Conservation (phyloP, 208 protist species). For the Crithidia thermophila region DNA sequence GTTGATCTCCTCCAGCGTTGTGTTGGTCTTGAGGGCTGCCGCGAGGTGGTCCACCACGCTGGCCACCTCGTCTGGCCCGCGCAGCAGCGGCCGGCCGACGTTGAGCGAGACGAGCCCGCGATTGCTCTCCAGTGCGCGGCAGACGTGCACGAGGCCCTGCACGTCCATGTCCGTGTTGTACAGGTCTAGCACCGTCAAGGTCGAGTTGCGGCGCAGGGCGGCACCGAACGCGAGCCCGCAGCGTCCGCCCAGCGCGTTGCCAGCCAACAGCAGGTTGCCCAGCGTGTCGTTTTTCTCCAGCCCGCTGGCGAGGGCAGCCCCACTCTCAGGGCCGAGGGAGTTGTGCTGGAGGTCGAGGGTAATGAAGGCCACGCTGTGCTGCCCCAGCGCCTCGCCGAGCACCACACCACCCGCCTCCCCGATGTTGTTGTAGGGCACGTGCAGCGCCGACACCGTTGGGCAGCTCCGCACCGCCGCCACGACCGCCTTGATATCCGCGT, state of each 20-base stretch:
- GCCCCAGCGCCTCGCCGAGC: constrained; percentile 48
- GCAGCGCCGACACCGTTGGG: constrained; percentile 37
- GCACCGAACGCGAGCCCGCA: constrained; percentile 41
- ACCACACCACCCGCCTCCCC: constrained; percentile 37
- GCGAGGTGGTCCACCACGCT: constrained; percentile 74
- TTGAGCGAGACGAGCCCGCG: constrained; percentile 52
- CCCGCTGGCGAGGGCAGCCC: constrained; percentile 39
- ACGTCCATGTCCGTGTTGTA: constrained; percentile 57
- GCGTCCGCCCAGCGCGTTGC: constrained; percentile 58
- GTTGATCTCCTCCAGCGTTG: constrained; percentile 44
- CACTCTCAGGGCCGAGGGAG: constrained; percentile 47
- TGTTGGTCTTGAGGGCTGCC: constrained; percentile 48
- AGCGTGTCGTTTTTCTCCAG: constrained; percentile 34
- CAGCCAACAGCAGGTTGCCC: constrained; percentile 35
- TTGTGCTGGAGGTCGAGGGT: constrained; percentile 70
- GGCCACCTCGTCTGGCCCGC: constrained; percentile 58
- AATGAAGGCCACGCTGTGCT: constrained; percentile 37
- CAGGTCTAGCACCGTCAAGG: constrained; percentile 56
- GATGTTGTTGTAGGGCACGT: constrained; percentile 75
- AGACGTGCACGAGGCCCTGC: constrained; percentile 58
- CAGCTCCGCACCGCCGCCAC: constrained; percentile 28
- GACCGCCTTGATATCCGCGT: constrained; percentile 62
- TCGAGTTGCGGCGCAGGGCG: constrained; percentile 40
- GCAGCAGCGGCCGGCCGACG: constrained; percentile 65
- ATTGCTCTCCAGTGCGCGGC: constrained; percentile 42